A percentile compares a stretch with the other conserved stretches of the same genome.
Conservation (phyloP, 1,139 yeast genomes). For the Debaryomyces coudertii region DNA sequence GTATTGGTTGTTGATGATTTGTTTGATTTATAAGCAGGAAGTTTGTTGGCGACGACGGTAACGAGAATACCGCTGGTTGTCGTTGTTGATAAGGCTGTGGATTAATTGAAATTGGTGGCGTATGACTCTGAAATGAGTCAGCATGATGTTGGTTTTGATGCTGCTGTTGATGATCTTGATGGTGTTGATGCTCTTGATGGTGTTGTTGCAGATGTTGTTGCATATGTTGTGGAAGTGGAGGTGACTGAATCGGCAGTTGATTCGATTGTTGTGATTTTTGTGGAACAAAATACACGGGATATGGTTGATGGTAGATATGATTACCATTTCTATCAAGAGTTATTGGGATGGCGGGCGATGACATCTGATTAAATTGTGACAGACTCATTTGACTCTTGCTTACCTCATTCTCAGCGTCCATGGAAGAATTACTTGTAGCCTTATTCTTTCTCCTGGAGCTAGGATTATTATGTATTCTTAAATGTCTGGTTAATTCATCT, state of each 20-base stretch:
- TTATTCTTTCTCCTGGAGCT: slow-evolving; percentile 41
- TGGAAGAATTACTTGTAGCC: slow-evolving; percentile 14
- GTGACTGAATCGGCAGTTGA: slow-evolving; percentile 2
- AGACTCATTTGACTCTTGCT: background rate
- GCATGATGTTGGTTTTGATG: slow-evolving; percentile 10
- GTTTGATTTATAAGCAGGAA: slow-evolving; percentile 13
- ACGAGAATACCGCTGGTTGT: slow-evolving; percentile 29
- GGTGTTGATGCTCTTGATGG: slow-evolving; percentile 10
- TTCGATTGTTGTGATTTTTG: slow-evolving; percentile 18
- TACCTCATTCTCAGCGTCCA: slow-evolving; percentile 2
- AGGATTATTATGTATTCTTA: slow-evolving; percentile 64
- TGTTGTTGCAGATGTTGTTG: slow-evolving; percentile 13
- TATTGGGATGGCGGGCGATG: slow-evolving; percentile 30
- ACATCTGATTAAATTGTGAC: slow-evolving; percentile 16
- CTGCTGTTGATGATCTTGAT: slow-evolving; percentile 17
- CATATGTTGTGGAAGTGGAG: slow-evolving; percentile 14
- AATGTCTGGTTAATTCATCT: slow-evolving; percentile 71
- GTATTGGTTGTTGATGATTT: slow-evolving; percentile 1
- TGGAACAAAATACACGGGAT: slow-evolving; percentile 42
- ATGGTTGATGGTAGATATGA: slow-evolving; percentile 37
- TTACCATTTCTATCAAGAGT: slow-evolving; percentile 40
- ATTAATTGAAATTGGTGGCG: slow-evolving; percentile 8
- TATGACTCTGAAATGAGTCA: slow-evolving; percentile 13
- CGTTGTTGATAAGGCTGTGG: slow-evolving; percentile 19
- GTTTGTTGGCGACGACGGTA: slow-evolving; percentile 32